Evolutionary conservation across 345 rosid genomes (phyloP).

Genomic region (Salix brachista): DNA sequence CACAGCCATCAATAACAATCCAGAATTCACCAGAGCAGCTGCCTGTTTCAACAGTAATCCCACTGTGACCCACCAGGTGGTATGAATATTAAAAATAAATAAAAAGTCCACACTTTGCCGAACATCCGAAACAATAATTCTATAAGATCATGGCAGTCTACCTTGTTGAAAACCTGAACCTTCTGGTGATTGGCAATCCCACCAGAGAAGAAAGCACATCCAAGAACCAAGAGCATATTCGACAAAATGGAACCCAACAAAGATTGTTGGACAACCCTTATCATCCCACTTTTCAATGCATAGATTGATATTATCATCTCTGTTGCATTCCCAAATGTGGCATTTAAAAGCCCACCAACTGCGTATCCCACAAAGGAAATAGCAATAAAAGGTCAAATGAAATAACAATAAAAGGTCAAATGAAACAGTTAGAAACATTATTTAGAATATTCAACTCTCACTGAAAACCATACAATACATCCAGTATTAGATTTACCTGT

Average conservation of each 20-base stretch:
- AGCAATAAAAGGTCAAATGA: neutral
- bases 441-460: neutral
- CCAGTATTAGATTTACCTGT: slow-evolving; percentile 42
- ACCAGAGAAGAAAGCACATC: slow-evolving; percentile 79
- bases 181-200: slow-evolving; percentile 54
- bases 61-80: slow-evolving; percentile 7
- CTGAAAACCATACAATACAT: neutral
- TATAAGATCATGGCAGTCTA: slow-evolving; percentile 11
- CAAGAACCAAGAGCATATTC: slow-evolving; percentile 87
- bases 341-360: slow-evolving; percentile 86
- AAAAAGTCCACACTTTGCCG: neutral
- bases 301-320: slow-evolving; percentile 76
- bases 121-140: neutral
- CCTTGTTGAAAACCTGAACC: slow-evolving; percentile 75
- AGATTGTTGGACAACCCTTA: slow-evolving; percentile 76
- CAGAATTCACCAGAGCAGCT: slow-evolving; percentile 66
- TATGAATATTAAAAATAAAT: neutral
- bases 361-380: slow-evolving; percentile 10
- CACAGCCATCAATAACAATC: slow-evolving; percentile 84
- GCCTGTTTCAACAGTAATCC: slow-evolving; percentile 38
- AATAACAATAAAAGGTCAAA: neutral
- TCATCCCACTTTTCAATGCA: slow-evolving; percentile 70
- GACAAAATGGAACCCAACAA: slow-evolving; percentile 78
- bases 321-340: slow-evolving; percentile 84
- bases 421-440: neutral